Conservation (phyloP, 495 filamentous ascomycete genomes). For the Penicillium odoratum region DNA sequence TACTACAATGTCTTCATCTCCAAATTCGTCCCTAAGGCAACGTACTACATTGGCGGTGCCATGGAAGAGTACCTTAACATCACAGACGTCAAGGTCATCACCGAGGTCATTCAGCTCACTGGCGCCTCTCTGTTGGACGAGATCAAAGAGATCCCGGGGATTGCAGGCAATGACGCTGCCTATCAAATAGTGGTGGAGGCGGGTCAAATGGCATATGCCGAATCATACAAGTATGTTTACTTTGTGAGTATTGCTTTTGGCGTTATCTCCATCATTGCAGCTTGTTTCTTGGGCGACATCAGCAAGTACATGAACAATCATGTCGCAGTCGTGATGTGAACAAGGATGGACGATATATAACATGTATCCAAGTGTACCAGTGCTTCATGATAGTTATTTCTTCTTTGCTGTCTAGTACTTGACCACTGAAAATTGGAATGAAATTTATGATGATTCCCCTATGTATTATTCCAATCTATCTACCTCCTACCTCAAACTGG, state of each 20-base stretch:
- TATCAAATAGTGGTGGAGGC: conserved; percentile 61
- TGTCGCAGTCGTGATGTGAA: conserved; percentile 63
- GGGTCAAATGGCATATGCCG: conserved; percentile 62
- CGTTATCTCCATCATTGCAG: conserved; percentile 58
- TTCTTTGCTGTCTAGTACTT: neutral
- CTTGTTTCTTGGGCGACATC: conserved; percentile 64
- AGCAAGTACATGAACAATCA: conserved; percentile 67
- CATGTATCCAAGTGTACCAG: neutral
- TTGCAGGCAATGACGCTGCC: conserved; percentile 51
- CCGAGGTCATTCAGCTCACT: conserved; percentile 56
- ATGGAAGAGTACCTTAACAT: conserved; percentile 57
- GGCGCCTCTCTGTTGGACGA: conserved; percentile 54
- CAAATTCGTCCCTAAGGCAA: conserved; percentile 58
- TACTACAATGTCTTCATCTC: conserved; percentile 76
- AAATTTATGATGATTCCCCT: neutral
- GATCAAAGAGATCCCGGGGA: conserved; percentile 55
- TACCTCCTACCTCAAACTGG: no score
- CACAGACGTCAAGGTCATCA: conserved; percentile 40
- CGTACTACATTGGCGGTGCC: conserved; percentile 51
- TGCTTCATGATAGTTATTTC: neutral
- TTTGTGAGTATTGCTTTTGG: conserved; percentile 70
- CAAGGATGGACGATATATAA: neutral
- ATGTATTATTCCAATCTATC: no score
- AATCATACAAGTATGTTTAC: conserved; percentile 68
- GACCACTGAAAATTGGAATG: neutral